These are phyloP conservation scores for Fusarium fracticaudum DNA, from an alignment of 2,329 filamentous ascomycete species.

Conservation along the genomic window DNA sequence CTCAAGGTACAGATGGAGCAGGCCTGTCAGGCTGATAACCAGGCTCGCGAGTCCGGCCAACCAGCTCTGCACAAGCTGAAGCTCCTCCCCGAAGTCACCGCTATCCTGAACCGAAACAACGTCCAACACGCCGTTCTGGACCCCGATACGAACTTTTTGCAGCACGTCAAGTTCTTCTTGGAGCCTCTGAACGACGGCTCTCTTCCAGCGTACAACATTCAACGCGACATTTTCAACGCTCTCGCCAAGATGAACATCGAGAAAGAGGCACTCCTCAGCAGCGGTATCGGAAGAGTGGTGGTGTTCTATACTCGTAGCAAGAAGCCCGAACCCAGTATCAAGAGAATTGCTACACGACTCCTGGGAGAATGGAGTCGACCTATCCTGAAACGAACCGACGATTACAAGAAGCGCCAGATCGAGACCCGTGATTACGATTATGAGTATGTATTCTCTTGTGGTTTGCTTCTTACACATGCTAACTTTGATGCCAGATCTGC, in stretches of 20 bases:
- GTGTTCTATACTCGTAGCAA: conserved; percentile 98
- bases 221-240: conserved; percentile 89
- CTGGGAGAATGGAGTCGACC: conserved; percentile 95
- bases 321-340: conserved; percentile 86
- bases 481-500: conserved; percentile 56
- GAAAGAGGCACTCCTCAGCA: conserved; percentile 89
- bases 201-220: conserved; percentile 95
- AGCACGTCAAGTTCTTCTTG: conserved; percentile 96
- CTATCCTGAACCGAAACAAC: conserved; percentile 88
- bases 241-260: conserved; percentile 85
- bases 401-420: conserved; percentile 86
- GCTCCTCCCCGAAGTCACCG: conserved; percentile 89
- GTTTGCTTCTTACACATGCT: background rate
- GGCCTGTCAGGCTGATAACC: conserved; percentile 87
- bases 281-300: conserved; percentile 94
- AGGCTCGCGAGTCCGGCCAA: conserved; percentile 79
- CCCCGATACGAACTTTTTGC: conserved; percentile 93
- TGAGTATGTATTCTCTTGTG: conserved; percentile 55
- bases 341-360: conserved; percentile 91
- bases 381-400: conserved; percentile 91
- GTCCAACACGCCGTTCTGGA: conserved; percentile 87
- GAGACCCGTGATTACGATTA: conserved; percentile 72
- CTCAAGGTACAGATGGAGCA: conserved; percentile 91
- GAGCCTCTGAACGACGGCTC: conserved; percentile 95
- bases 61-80: conserved; percentile 93